Conservation (phyloP, 495 filamentous ascomycete genomes). For the Staphylotrichum longicolle region DNA sequence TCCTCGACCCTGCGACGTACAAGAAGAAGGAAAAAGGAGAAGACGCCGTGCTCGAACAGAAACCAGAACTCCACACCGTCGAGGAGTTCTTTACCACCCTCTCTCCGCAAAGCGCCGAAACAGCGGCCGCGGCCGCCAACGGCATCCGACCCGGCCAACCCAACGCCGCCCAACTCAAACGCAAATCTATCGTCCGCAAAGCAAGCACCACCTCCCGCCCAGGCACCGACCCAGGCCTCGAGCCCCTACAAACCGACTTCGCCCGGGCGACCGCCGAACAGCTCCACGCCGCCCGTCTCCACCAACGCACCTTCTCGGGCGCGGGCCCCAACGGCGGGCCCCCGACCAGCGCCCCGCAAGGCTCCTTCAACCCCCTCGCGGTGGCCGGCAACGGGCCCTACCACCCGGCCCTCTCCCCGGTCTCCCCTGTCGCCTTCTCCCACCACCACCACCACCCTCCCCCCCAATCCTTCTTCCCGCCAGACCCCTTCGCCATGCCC, state of each 20-base stretch:
- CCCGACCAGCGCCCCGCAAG: conserved; percentile 2
- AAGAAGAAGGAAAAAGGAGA: conserved; percentile 70
- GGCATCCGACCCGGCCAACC: conserved; percentile 28
- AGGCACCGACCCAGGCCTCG: conserved; percentile 31
- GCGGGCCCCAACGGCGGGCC: conserved; percentile 17
- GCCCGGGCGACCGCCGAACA: conserved; percentile 31
- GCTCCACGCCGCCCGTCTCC: conserved; percentile 36
- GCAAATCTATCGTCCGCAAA: conserved; percentile 46
- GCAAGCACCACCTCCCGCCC: conserved; percentile 39
- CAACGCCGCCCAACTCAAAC: conserved; percentile 39
- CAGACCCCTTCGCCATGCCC: conserved; percentile 43
- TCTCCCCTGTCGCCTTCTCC: conserved; percentile 44
- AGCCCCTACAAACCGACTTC: conserved; percentile 45
- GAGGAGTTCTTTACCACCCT: conserved; percentile 92
- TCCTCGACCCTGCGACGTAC: conserved; percentile 69
- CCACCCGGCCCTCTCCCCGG: conserved; percentile 44
- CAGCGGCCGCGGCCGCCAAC: conserved; percentile 23
- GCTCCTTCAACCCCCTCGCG: conserved; percentile 44
- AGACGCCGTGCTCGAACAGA: conserved; percentile 79
- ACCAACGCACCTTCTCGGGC: conserved; percentile 43
- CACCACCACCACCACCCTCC: conserved; percentile 39
- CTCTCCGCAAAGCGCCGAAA: conserved; percentile 55
- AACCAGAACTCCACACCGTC: conserved; percentile 84
- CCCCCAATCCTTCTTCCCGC: conserved; percentile 47
- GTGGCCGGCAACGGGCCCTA: conserved; percentile 42